These are phyloP conservation scores for Xerocomus brunneocitrinus DNA, from an alignment of 768 basidiomycete genomes.

Conservation along the genomic window DNA sequence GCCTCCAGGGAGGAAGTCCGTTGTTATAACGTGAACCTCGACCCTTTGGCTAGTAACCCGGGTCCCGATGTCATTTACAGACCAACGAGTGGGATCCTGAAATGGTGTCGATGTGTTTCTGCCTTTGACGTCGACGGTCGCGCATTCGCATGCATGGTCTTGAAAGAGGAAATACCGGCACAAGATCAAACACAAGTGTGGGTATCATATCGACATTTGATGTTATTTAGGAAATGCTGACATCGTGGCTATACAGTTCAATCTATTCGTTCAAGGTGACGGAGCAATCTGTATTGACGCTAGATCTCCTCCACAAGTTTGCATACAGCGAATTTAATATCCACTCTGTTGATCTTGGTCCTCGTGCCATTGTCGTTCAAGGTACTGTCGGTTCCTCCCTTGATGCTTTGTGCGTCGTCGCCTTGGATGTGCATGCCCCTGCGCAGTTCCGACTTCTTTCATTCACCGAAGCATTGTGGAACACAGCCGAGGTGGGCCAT, in stretches of 20 bases:
- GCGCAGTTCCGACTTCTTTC: conserved; percentile 3
- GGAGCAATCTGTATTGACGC: background rate
- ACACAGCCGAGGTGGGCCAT: background rate
- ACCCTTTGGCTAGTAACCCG: background rate
- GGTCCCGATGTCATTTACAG: conserved; percentile 9
- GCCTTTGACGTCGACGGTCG: conserved; percentile 10
- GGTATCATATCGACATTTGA: background rate
- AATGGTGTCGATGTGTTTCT: conserved; percentile 8
- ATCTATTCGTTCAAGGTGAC: background rate
- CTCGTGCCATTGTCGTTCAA: conserved; percentile 8
- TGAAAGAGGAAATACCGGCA: background rate
- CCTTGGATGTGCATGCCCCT: conserved; percentile 13
- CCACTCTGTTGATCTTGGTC: conserved; percentile 7
- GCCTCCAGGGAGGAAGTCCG: conserved; percentile 12
- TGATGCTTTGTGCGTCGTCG: background rate
- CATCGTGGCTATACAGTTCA: background rate
- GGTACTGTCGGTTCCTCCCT: background rate
- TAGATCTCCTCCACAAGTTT: conserved; percentile 14
- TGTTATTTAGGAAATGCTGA: background rate
- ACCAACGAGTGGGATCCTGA: background rate
- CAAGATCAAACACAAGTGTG: conserved; percentile 3
- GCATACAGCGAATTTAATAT: background rate
- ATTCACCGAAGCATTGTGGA: background rate
- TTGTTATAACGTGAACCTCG: conserved; percentile 12
- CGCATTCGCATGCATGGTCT: conserved; percentile 15